Percentiles rank a stretch among this genome's conserved stretches.
These are phyloP conservation scores for Rhizopogon vinicolor DNA, from an alignment of 768 basidiomycete genomes.

Conservation along the genomic window DNA sequence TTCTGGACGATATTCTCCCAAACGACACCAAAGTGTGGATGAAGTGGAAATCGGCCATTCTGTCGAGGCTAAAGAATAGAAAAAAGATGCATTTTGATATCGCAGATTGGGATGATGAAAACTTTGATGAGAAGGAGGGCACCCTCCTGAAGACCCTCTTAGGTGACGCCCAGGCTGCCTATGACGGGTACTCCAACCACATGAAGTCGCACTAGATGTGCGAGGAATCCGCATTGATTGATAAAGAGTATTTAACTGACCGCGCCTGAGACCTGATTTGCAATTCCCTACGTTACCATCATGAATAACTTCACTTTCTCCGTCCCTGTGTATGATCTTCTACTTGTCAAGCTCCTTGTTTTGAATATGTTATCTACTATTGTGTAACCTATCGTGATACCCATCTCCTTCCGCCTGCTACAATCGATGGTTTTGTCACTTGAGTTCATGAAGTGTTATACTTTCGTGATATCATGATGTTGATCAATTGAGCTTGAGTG, in stretches of 20 bases:
- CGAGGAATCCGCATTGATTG: not conserved
- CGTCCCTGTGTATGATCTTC: no score
- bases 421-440: no score
- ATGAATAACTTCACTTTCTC: no score
- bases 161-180: constrained; percentile 19
- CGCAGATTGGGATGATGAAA: constrained; percentile 17
- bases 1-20: constrained; percentile 21
- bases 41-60: constrained; percentile 17
- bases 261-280: no score
- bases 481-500: no score
- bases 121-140: constrained; percentile 12
- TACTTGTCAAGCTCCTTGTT: no score
- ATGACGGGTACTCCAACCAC: constrained; percentile 15
- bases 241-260: not conserved
- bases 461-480: no score
- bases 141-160: constrained; percentile 19
- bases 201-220: not conserved
- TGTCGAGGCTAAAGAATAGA: constrained; percentile 9
- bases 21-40: constrained; percentile 27
- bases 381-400: no score
- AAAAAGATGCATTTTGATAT: constrained; percentile 19
- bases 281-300: not conserved
- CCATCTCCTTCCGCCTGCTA: no score
- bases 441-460: no score
- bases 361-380: no score